Conservation (phyloP, 2,329 filamentous ascomycete genomes). For the Peltaster fructicola region DNA sequence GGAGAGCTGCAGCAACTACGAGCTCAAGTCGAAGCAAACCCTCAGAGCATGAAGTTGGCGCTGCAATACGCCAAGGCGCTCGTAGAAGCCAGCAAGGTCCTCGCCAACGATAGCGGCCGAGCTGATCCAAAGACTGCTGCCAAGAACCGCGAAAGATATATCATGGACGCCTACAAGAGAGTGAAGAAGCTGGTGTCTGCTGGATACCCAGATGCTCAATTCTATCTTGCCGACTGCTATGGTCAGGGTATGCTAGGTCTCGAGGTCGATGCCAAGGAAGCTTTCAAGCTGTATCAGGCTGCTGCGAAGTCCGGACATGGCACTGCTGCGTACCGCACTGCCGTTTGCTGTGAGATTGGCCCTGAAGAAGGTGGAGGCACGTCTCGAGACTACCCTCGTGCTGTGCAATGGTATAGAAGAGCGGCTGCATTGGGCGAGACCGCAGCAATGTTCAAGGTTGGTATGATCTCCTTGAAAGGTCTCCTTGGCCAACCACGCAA, state of each 20-base stretch:
- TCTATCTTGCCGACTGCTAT: conserved; percentile 78
- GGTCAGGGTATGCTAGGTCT: conserved; percentile 65
- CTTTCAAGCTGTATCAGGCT: conserved; percentile 82
- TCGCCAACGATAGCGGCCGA: conserved; percentile 59
- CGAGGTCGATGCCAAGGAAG: conserved; percentile 74
- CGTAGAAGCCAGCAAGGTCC: conserved; percentile 63
- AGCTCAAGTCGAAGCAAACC: conserved; percentile 49
- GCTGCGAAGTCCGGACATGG: conserved; percentile 80
- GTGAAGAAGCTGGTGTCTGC: conserved; percentile 67
- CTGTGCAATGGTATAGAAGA: conserved; percentile 95
- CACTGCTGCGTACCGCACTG: conserved; percentile 78
- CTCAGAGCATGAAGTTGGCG: conserved; percentile 53
- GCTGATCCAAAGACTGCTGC: conserved; percentile 45
- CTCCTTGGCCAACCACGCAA: conserved; percentile 75
- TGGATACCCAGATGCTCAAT: conserved; percentile 75
- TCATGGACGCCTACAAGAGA: conserved; percentile 73
- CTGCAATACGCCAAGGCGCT: conserved; percentile 65
- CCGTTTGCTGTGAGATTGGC: conserved; percentile 93
- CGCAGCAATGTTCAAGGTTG: conserved; percentile 95
- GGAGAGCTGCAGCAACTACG: conserved; percentile 64
- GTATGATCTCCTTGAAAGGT: conserved; percentile 88
- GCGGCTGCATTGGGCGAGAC: conserved; percentile 79
- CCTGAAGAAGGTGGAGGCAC: conserved; percentile 89
- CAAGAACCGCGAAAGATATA: conserved; percentile 62
- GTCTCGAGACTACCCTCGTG: conserved; percentile 75